Evolutionary conservation across 495 filamentous ascomycete genomes (phyloP), one percentile per base, ranked within the genome.

Genomic region (Aspergillus campestris): DNA sequence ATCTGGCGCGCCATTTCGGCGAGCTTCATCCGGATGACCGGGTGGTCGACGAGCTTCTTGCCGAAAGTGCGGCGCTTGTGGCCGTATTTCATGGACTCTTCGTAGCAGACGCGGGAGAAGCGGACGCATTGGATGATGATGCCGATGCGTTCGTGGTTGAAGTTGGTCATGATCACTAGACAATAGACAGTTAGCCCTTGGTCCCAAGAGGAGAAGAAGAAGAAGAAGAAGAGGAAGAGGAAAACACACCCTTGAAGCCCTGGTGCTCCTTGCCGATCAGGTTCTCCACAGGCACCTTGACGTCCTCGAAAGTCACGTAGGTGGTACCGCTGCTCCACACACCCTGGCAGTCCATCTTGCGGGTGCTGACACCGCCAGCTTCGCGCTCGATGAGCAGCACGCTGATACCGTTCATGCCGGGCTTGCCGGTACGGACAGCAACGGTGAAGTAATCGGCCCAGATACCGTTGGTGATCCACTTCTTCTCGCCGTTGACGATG

Each of bases 401-500:
- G 13, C 80, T 86, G 40, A 98, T 67, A 52, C 92, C 92, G 55
- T 87, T 86, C 91, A 95, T 96, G 33, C 92, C 92, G 62, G 61
- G 51, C 29, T 70, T 73, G 41, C 91, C 89, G 1, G 92, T 98
- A 46, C 92, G 87, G 31, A 98, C 92, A 34, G 92, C 92, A 31
- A 84, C 88, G 42, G 92, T 97, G 74, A 98, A 98, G 70, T 96
- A 98, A 62, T 98, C 92, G 45, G 74, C 78, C 86, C 87, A 96
- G 50, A 95, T 78, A 56, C 92, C 92, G 72, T 98, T 97, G 58
- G 91, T 96, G 66, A 98, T 98, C 92, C 92, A 97, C 68, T 98
- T 98, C 82, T 98, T 97, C 78, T 96, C 92, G 34, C 92, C 92
- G 61, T 97, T 98, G 66, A 98, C 92, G 48, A 98, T 96, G 66